phyloP scores from a whole-genome alignment of 192 early-diverging fungal species.

The Linnemannia elongata region DNA sequence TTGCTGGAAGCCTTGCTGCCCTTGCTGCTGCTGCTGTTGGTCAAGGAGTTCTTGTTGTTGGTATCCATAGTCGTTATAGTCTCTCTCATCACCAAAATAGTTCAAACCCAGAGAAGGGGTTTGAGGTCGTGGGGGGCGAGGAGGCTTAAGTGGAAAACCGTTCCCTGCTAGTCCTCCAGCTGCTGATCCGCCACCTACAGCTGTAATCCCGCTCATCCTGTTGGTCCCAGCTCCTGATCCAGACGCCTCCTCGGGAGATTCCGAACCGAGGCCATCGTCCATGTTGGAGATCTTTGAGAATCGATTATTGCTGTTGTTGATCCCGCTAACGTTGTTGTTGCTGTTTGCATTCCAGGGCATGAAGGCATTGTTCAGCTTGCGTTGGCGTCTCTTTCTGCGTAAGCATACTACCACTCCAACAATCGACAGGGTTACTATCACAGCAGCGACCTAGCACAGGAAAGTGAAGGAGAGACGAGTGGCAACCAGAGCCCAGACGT shows the following conservation, averaged over 20 bases:
- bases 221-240: conserved; percentile 1
- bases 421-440: conserved; percentile 21
- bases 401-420: conserved; percentile 20
- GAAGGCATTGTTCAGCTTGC: conserved; percentile 33
- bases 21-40: conserved; percentile 12
- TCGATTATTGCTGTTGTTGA: not conserved
- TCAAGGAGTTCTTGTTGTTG: conserved; percentile 30
- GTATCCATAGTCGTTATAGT: conserved; percentile 27
- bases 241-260: not conserved
- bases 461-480: not conserved
- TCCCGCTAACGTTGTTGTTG: not conserved
- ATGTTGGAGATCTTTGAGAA: conserved; percentile 38
- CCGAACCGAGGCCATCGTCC: conserved; percentile 17
- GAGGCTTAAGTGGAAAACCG: not conserved
- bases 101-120: not conserved
- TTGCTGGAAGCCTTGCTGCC: conserved; percentile 19
- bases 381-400: conserved; percentile 26
- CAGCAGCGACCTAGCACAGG: conserved; percentile 20
- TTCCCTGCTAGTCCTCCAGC: not conserved
- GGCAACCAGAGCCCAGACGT: no score
- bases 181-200: conserved; percentile 1
- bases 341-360: conserved; percentile 31
- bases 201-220: not conserved
- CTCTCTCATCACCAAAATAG: conserved; percentile 32
- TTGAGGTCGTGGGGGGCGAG: not conserved